Conservation (phyloP, 2,329 filamentous ascomycete species). For the Talaromyces marneffei region DNA sequence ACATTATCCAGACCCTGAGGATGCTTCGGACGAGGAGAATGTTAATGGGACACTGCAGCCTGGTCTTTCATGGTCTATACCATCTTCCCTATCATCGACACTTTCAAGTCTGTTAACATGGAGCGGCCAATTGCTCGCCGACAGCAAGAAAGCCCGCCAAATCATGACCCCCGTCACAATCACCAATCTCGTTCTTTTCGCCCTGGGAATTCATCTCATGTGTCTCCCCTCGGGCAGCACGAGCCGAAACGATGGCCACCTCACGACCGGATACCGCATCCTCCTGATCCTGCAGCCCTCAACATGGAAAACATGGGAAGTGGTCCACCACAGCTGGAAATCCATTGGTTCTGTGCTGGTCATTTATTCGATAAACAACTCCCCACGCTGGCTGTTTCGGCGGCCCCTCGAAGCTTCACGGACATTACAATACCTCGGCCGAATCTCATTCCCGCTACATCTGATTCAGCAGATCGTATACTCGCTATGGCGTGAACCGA, state of each 20-base stretch:
- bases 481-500: conserved; percentile 3
- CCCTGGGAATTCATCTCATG: conserved; percentile 5
- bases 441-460: conserved; percentile 10
- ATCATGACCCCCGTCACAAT: neutral
- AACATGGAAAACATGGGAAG: neutral
- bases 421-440: conserved; percentile 1
- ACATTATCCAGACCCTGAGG: neutral
- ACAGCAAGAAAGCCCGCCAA: neutral
- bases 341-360: conserved; percentile 8
- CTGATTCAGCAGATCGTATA: conserved; percentile 8
- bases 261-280: conserved; percentile 4
- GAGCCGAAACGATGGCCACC: neutral
- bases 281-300: conserved; percentile 4
- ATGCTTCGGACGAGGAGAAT: neutral
- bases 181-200: conserved; percentile 1
- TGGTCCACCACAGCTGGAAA: conserved; percentile 11
- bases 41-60: neutral
- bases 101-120: neutral
- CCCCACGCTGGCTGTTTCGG: conserved; percentile 1
- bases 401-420: neutral
- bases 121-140: neutral
- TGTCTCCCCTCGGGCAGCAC: conserved; percentile 1
- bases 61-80: neutral
- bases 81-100: neutral
- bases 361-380: conserved; percentile 8